Conservation (phyloP, 805 yeast genomes). For the Brettanomyces sp. region DNA sequence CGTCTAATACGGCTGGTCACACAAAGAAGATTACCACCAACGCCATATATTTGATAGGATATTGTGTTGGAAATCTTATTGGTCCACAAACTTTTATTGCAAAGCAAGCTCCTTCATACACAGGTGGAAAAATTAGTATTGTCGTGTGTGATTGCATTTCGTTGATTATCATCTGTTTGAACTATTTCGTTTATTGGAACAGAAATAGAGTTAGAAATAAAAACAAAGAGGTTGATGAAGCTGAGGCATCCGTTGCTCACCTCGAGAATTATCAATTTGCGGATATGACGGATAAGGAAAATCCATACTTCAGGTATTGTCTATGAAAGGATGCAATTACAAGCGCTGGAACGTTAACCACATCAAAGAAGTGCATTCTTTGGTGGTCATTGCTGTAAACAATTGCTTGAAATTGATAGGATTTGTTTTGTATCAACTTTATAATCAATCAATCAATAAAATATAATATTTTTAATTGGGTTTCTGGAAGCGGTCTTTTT, state of each 20-base stretch:
- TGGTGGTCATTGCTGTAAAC: too few relatives aligned
- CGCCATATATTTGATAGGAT: slow-evolving; percentile 52
- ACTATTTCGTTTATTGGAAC: slow-evolving; percentile 10
- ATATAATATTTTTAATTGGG: too few relatives aligned
- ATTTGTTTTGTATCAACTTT: too few relatives aligned
- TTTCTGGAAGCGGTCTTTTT: too few relatives aligned
- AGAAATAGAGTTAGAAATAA: slow-evolving; percentile 11
- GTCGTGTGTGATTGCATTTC: slow-evolving; percentile 23
- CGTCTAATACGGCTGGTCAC: slow-evolving; percentile 57
- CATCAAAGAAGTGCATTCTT: too few relatives aligned
- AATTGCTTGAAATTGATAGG: too few relatives aligned
- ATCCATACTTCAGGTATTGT: slow-evolving; percentile 40
- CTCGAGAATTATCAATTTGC: slow-evolving; percentile 14
- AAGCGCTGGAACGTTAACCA: background rate
- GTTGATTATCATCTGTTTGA: slow-evolving; percentile 12
- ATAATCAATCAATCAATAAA: too few relatives aligned
- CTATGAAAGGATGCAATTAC: background rate
- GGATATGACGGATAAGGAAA: slow-evolving; percentile 37
- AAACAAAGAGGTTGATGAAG: slow-evolving; percentile 6
- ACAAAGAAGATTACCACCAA: slow-evolving; percentile 59
- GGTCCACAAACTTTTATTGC: slow-evolving; percentile 67
- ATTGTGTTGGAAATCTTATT: slow-evolving; percentile 58
- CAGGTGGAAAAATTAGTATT: slow-evolving; percentile 39
- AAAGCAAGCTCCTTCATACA: slow-evolving; percentile 47
- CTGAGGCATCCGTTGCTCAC: slow-evolving; percentile 11